Percentiles rank a stretch among this genome's conserved stretches.
Evolutionary conservation across 2,329 filamentous ascomycete genomes (phyloP).

Genomic region (Arthrobotrys megalospora): DNA sequence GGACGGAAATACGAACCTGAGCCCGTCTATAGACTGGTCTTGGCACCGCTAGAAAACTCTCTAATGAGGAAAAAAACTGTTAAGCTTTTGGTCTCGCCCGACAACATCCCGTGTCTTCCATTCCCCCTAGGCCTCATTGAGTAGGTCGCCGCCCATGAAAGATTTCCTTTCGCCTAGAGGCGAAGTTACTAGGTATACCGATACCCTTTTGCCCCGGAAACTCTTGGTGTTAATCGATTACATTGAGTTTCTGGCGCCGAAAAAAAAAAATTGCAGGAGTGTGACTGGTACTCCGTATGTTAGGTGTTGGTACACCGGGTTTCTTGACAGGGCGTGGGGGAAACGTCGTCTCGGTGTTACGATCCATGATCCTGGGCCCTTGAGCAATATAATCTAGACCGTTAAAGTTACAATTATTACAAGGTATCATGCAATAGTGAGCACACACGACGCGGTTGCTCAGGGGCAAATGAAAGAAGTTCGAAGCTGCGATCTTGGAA

Average conservation of each 20-base stretch:
- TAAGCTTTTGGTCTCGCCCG: not conserved
- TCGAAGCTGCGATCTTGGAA: not conserved
- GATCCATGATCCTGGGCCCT: conserved; percentile 13
- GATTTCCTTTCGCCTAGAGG: conserved; percentile 39
- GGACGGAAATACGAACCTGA: conserved; percentile 16
- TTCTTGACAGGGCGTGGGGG: conserved; percentile 18
- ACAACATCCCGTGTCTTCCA: conserved; percentile 8
- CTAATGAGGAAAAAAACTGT: not conserved
- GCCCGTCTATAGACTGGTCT: not conserved
- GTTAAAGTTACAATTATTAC: conserved; percentile 26
- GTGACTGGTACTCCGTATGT: conserved; percentile 5
- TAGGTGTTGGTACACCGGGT: not conserved
- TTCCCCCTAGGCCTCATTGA: conserved; percentile 21
- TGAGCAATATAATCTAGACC: conserved; percentile 30
- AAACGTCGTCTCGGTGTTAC: conserved; percentile 17
- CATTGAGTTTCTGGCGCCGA: not conserved
- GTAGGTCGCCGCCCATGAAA: conserved; percentile 24
- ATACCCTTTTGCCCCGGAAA: conserved; percentile 8
- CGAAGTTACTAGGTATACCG: not conserved
- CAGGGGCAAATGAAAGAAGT: conserved; percentile 33
- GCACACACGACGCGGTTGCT: conserved; percentile 42
- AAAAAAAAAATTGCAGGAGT: conserved; percentile 32
- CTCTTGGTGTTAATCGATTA: not conserved
- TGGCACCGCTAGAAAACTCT: not conserved
- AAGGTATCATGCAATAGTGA: conserved; percentile 35